Percentiles rank a stretch among this genome's conserved stretches.
Evolutionary conservation across 2,329 filamentous ascomycete genomes (phyloP).

Genomic region (Ophiostoma pallidulum): DNA sequence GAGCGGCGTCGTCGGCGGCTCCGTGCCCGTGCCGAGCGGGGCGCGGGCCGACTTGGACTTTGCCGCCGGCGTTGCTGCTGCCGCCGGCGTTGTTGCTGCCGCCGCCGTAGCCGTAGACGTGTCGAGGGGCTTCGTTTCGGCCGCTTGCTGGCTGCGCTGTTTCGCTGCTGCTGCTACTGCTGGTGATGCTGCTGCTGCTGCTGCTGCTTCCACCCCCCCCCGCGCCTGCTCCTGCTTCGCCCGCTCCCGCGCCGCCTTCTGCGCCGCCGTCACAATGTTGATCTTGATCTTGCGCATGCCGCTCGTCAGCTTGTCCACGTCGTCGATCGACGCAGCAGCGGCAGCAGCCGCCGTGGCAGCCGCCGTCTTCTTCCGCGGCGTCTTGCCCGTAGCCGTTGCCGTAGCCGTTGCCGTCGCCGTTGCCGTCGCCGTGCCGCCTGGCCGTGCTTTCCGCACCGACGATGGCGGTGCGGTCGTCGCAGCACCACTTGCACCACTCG

Average conservation of each 20-base stretch:
- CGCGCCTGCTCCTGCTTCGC: constrained; percentile 12
- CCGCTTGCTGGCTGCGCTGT: no score
- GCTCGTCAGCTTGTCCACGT: constrained; percentile 45
- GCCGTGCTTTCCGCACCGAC: constrained; percentile 51
- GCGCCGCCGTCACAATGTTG: constrained; percentile 48
- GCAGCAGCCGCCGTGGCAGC: constrained; percentile 6
- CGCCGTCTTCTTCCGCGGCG: background rate
- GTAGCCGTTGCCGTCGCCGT: background rate
- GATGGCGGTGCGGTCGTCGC: no score
- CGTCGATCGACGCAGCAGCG: constrained; percentile 22
- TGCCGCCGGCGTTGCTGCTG: no score
- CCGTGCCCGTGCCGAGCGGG: no score
- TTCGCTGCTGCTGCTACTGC: constrained; percentile 13
- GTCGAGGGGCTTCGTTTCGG: background rate
- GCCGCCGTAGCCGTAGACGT: background rate
- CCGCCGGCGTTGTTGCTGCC: no score
- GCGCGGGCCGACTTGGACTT: constrained; percentile 25
- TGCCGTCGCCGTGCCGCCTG: constrained; percentile 24
- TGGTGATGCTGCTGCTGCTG: constrained; percentile 1
- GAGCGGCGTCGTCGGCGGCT: constrained; percentile 4
- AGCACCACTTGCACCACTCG: no score
- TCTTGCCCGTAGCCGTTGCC: background rate
- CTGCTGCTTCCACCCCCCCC: no score
- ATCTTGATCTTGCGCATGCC: constrained; percentile 56
- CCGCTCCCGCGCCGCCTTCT: constrained; percentile 43